phyloP scores from a whole-genome alignment of 106 monocot genomes.

The Dioscorea zingiberensis region DNA sequence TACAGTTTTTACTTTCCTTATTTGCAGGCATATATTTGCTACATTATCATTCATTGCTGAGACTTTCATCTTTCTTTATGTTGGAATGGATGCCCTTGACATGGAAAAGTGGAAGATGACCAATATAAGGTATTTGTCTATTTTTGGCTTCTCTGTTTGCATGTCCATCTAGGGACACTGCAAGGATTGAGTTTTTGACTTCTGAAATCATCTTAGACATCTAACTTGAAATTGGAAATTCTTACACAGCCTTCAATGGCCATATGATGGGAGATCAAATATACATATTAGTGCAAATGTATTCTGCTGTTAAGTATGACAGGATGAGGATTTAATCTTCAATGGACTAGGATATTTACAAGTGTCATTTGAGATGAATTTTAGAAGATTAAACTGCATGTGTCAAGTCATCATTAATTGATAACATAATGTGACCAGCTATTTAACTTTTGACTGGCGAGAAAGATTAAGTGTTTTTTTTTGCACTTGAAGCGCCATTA shows the following conservation, averaged over 20 bases:
- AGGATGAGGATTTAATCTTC: no score
- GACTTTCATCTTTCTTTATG: conserved; percentile 78
- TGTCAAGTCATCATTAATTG: background rate
- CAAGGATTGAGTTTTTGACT: no score
- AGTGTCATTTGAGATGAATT: no score
- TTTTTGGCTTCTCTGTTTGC: no score
- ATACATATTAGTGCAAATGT: no score
- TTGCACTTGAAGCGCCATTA: no score
- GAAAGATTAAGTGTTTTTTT: background rate
- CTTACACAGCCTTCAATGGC: no score
- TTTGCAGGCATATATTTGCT: conserved; percentile 75
- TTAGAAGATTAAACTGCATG: background rate
- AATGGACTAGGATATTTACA: no score
- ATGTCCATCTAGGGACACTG: background rate
- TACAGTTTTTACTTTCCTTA: background rate
- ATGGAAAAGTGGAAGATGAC: conserved; percentile 70
- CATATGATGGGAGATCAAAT: no score
- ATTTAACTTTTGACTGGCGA: background rate
- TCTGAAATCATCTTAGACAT: no score
- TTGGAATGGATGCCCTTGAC: conserved; percentile 80
- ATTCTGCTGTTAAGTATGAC: no score
- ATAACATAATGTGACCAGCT: background rate
- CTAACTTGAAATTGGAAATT: no score
- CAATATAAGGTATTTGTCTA: conserved; percentile 32
- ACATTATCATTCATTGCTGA: conserved; percentile 89